phyloP scores from a whole-genome alignment of 768 basidiomycete species.

The Melanogaster broomeanus region DNA sequence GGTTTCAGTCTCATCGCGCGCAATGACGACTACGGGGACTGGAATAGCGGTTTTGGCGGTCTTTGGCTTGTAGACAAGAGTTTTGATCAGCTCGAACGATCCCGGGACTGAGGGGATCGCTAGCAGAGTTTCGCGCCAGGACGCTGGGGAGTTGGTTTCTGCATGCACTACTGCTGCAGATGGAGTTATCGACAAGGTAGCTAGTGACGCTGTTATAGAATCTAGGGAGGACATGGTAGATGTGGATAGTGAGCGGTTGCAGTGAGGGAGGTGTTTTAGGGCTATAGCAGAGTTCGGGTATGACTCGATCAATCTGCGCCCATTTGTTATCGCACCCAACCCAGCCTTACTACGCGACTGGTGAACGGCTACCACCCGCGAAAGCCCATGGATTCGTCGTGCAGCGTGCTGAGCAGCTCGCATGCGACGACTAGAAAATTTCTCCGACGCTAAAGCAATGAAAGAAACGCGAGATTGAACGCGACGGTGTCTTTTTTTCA shows the following conservation, averaged over 20 bases:
- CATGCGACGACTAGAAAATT: conserved; percentile 22
- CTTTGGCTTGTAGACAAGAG: conserved; percentile 94
- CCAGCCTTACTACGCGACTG: conserved; percentile 10
- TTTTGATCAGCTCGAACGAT: conserved; percentile 77
- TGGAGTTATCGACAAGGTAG: conserved; percentile 57
- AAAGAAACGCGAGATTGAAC: conserved; percentile 6
- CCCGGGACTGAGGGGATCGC: conserved; percentile 50
- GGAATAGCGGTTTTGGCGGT: conserved; percentile 87
- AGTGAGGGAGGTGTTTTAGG: conserved; percentile 15
- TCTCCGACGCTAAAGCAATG: background rate
- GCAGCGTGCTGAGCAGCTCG: conserved; percentile 25
- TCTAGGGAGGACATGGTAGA: conserved; percentile 40
- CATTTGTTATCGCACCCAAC: conserved; percentile 21
- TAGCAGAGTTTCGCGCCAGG: conserved; percentile 76
- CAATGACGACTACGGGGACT: conserved; percentile 85
- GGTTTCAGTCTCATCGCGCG: conserved; percentile 82
- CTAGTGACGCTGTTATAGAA: conserved; percentile 41
- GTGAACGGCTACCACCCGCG: conserved; percentile 12
- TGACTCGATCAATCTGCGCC: conserved; percentile 26
- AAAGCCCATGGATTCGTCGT: conserved; percentile 26
- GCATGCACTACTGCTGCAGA: conserved; percentile 55
- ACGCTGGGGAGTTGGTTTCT: conserved; percentile 64
- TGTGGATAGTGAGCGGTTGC: conserved; percentile 7
- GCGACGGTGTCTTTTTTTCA: conserved; percentile 18
- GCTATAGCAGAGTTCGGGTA: conserved; percentile 14